Evolutionary conservation across 2,329 filamentous ascomycete species (phyloP), one percentile per base, ranked within the genome.

Genomic region (Exophiala sp.): DNA sequence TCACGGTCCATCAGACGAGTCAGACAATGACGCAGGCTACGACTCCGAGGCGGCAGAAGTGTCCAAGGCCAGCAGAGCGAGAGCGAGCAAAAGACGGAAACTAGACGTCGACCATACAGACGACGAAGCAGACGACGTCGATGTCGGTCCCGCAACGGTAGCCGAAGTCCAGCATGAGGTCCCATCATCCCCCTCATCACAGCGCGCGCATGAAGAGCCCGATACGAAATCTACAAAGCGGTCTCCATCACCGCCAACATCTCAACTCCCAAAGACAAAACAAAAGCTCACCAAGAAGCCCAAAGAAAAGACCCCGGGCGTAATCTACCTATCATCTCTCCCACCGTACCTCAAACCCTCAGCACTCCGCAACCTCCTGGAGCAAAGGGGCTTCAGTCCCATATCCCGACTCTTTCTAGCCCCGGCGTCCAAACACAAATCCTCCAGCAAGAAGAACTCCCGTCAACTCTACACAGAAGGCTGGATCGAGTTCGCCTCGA

Each of bases 261-360:
- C 24, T 4, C 24, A 5, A 29, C 3, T 8, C 5, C 24, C 24
- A 20, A 60, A 50, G 42, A 24, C 24, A 6, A 52, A 55, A 33
- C 35, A 84, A 79, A 38, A 40, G 14, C 43, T 34, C 50, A 53
- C 55, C 41, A 41, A 47, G 29, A 47, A 40, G 14, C 43, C 44
- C 50, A 53, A 58, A 46, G 46, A 47, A 35, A 47, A 40, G 24
- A 54, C 44, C 21, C 58, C 60, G 10, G 74, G 74, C 33, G 72
- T 76, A 3, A 62, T 76, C 39, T 76, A 75, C 54, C 63, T 76
- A 24, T 73, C 72, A 21, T 75, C 73, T 1, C 62, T 76, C 1
- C 74, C 74, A 3, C 74, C 74, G 21, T 75, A 76, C 51, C 67
- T 76, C n/a, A 75, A 74, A 57, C 74, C 73, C n/a, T 72, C 67